Evolutionary conservation across 768 basidiomycete genomes (phyloP), one percentile per base, ranked within the genome.

Genomic region (Mycena amicta): DNA sequence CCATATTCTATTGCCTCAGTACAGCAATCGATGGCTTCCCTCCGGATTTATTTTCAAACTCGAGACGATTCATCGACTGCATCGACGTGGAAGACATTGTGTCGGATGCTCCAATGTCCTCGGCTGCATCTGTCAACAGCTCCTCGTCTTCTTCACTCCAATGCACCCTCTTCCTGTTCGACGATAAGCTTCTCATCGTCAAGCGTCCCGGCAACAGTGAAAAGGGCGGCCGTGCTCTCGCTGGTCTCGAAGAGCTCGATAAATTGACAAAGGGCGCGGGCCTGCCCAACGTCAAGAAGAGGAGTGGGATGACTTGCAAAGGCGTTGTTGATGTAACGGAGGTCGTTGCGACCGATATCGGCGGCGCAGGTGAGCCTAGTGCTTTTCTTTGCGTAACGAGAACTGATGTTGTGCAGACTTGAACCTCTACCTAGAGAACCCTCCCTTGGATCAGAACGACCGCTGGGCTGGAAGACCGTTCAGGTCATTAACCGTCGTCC

Each of bases 11-110:
- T 71, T 91, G 89, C 65, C 77, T 98, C 26, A 87, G 84, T 60
- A 79, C 92, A 23, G 88, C 88, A 23, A 89, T 98, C 30, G 94
- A 97, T 16, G 91, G 87, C 20, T 96, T 98, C 66, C 96, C 96
- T 4, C 88, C 94, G 3, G 86, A 85, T 20, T 74, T 99, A n/a
- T 90, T 96, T 70, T 95, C 90, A 22, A 90, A 89, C 70, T 89
- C 88, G 40, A 86, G 96, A 37, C 85, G 86, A 60, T 96, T 91
- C 68, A 83, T 98, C 56, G 95, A 95, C 70, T 93, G 89, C 57
- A 88, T 98, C 64, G 97, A 98, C 69, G 92, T 95, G 5, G 93
- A 95, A 67, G 97, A 98, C 67, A 71, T 84, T 30, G 68, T 86
- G 39, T 71, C 79, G 25, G 88, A 89, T 53, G 71, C 77, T 2